Conservation (phyloP, 805 yeast genomes). For the Maudiozyma turicensis region DNA sequence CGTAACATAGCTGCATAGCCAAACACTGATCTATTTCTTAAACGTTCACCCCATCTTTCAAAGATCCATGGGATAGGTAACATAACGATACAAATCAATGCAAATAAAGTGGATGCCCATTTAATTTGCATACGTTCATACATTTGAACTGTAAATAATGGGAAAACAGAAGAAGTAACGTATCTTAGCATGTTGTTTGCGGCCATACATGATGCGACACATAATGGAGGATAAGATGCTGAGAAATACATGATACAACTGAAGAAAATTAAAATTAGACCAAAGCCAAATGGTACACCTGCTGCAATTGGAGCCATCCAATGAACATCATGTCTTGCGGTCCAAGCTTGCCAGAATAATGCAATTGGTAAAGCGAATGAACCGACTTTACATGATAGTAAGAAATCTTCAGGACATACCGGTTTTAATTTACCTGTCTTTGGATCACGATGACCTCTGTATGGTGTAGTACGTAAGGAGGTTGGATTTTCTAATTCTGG, state of each 20-base stretch:
- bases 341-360: constrained; percentile 78
- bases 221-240: constrained; percentile 61
- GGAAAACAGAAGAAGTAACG: constrained; percentile 70
- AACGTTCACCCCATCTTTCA: constrained; percentile 43
- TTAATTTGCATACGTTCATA: constrained; percentile 56
- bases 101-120: constrained; percentile 66
- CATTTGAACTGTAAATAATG: constrained; percentile 82
- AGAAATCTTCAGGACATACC: constrained; percentile 51
- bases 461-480: constrained; percentile 19
- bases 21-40: constrained; percentile 49
- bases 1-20: constrained; percentile 47
- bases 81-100: constrained; percentile 56
- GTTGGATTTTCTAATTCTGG: constrained; percentile 32
- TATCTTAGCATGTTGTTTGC: constrained; percentile 79
- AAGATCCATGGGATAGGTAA: constrained; percentile 70
- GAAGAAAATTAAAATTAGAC: constrained; percentile 62
- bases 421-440: constrained; percentile 43
- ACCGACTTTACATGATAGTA: constrained; percentile 56
- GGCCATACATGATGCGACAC: constrained; percentile 80
- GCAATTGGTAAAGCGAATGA: constrained; percentile 57
- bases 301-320: constrained; percentile 73
- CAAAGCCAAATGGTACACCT: constrained; percentile 73
- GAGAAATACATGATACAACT: constrained; percentile 60
- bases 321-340: constrained; percentile 48
- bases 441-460: constrained; percentile 38